These are phyloP conservation scores for Brassica cretica DNA, from an alignment of 345 rosid species.

Conservation along the genomic window DNA sequence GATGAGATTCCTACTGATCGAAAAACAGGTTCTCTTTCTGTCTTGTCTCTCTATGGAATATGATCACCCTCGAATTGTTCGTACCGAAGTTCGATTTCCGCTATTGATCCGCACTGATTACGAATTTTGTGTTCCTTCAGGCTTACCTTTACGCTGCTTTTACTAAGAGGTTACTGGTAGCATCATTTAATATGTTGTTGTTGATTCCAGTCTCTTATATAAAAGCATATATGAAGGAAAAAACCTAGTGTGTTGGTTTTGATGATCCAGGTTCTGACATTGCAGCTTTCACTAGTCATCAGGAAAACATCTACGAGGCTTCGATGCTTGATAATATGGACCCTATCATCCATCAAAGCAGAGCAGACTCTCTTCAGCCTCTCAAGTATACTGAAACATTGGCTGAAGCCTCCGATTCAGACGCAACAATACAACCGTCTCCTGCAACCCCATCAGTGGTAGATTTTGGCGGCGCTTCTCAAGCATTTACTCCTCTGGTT, in stretches of 20 bases:
- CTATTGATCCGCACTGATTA: too few relatives aligned
- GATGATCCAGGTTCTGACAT: constrained; percentile 22
- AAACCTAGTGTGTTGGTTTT: constrained; percentile 2
- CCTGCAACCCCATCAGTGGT: constrained; percentile 36
- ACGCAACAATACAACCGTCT: constrained; percentile 27
- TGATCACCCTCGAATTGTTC: too few relatives aligned
- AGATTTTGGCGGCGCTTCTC: constrained; percentile 30
- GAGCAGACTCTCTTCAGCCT: constrained; percentile 15
- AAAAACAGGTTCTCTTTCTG: constrained; percentile 37
- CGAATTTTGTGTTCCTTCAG: too few relatives aligned
- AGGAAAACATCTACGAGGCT: constrained; percentile 28
- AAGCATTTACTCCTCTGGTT: constrained; percentile 29
- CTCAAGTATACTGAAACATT: constrained; percentile 17
- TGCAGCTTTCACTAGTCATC: constrained; percentile 46
- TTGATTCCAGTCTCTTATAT: neutral
- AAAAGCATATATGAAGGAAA: neutral
- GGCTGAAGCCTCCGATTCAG: constrained; percentile 23
- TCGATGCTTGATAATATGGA: constrained; percentile 24
- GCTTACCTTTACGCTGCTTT: too few relatives aligned
- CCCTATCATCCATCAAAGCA: constrained; percentile 28
- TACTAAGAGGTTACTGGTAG: too few relatives aligned
- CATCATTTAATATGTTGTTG: too few relatives aligned
- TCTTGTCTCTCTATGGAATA: too few relatives aligned
- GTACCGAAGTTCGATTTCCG: too few relatives aligned
- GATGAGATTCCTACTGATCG: constrained; percentile 32